Base-by-base conservation (phyloP, 306 rosid species). In the Malus sieversii region DNA sequence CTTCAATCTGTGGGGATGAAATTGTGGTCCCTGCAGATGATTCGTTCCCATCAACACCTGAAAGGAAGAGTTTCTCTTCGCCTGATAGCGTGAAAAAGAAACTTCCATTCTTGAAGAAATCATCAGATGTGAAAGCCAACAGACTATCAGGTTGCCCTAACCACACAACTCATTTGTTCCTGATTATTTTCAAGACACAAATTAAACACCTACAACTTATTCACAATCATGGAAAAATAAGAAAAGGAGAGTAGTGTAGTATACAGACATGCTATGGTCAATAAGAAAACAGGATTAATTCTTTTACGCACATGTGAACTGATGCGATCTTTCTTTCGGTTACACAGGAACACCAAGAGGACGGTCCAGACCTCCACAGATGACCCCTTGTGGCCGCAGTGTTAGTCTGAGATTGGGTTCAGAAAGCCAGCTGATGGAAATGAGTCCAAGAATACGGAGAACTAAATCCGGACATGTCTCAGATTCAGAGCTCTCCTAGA, bases 1-100 rank as follows among this genome's bases (percentile, higher is more conserved):
- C 90, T 82, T 94, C 98, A 45, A 78, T 80, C 4, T 84, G 92
- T 64, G 93, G 94, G 57, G 97, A 92, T 77, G 97, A 92, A 22
- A 74, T 57, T 19, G 74, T 55, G 40, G 69, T 86, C 46, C 78
- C 82, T 16, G 75, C 85, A n/a, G 98, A 95, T 16, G 96, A 92
- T 72, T 82, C 88, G 35, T 71, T 82, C 85, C 84, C 77, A 20
- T 45, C 87, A 4, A 25, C 68, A 58, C 65, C 70, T n/a, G 94
- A 86, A 71, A 84, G 87, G 81, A 91, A 81, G 81, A 6, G 85
- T 70, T 83, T 52, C 46, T 29, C 70, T 70, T 73, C 85, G 66
- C 74, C 82, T 59, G 90, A 90, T 4, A 59, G 74, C 25, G 30
- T 16, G 15, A 82, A 7, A 67, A 91, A 84, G 82, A 93, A 35